Evolutionary conservation across 2,329 filamentous ascomycete genomes (phyloP).

Genomic region (Macroventuria anomochaeta): DNA sequence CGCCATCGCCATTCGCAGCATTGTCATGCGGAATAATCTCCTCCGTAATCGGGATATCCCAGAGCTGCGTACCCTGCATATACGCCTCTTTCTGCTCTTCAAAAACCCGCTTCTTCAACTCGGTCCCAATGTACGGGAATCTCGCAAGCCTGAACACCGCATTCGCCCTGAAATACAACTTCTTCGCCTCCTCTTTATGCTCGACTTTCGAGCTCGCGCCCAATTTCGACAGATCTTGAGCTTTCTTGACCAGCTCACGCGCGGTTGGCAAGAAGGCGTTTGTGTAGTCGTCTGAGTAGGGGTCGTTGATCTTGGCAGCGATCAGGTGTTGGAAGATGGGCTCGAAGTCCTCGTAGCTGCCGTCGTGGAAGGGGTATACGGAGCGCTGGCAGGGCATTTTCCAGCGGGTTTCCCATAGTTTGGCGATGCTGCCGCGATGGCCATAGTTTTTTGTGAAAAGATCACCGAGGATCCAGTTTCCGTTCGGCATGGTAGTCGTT

Average conservation of each 20-base stretch:
- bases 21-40: conserved; percentile 64
- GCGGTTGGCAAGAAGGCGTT: conserved; percentile 66
- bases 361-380: conserved; percentile 77
- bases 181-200: conserved; percentile 60
- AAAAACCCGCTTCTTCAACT: conserved; percentile 66
- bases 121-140: conserved; percentile 64
- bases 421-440: conserved; percentile 42
- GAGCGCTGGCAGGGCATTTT: conserved; percentile 49
- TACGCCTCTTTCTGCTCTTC: conserved; percentile 70
- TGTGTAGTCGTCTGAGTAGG: conserved; percentile 69
- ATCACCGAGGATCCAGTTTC: conserved; percentile 46
- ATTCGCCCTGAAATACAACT: conserved; percentile 71
- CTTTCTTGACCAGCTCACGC: conserved; percentile 61
- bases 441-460: conserved; percentile 48
- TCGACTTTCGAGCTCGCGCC: conserved; percentile 44
- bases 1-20: conserved; percentile 58
- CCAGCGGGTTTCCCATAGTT: conserved; percentile 45
- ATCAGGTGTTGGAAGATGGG: conserved; percentile 56
- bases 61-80: conserved; percentile 56
- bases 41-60: conserved; percentile 64
- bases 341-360: conserved; percentile 70
- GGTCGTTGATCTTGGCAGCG: conserved; percentile 67
- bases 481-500: conserved; percentile 29
- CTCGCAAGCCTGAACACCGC: conserved; percentile 75
- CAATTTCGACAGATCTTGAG: conserved; percentile 51